These are phyloP conservation scores for Candida mattraensis DNA, from an alignment of 805 yeast species.

Conservation along the genomic window DNA sequence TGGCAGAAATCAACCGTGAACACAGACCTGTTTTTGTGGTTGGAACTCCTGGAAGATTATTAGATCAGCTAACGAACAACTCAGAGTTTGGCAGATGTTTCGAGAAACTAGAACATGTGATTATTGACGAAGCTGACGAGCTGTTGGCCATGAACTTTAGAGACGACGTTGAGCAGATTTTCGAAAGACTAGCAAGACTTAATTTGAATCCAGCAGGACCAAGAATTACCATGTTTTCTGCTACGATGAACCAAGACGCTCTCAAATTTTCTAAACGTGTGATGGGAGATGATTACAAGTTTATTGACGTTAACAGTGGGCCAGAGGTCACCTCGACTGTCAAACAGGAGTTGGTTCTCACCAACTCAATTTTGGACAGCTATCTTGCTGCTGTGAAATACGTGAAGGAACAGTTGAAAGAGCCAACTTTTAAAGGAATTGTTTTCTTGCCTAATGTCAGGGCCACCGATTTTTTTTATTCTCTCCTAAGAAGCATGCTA, in stretches of 20 bases:
- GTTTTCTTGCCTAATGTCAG: constrained; percentile 79
- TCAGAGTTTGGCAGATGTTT: constrained; percentile 47
- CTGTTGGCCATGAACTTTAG: constrained; percentile 80
- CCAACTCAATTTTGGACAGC: constrained; percentile 56
- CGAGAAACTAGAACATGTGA: constrained; percentile 55
- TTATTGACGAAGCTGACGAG: constrained; percentile 92
- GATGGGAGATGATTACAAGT: constrained; percentile 53
- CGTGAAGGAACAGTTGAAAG: constrained; percentile 37
- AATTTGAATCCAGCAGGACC: constrained; percentile 37
- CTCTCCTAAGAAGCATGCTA: constrained; percentile 33
- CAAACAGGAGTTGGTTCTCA: constrained; percentile 59
- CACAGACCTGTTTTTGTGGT: constrained; percentile 63
- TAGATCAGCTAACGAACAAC: constrained; percentile 55
- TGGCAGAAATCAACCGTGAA: constrained; percentile 26
- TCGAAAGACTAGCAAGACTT: constrained; percentile 41
- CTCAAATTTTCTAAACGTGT: constrained; percentile 59
- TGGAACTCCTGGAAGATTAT: constrained; percentile 87
- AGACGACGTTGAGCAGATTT: constrained; percentile 59
- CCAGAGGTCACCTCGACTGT: constrained; percentile 69
- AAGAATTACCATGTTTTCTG: constrained; percentile 80
- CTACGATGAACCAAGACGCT: constrained; percentile 77
- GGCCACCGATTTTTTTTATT: constrained; percentile 58
- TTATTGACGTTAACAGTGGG: constrained; percentile 76
- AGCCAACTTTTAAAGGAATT: constrained; percentile 66
- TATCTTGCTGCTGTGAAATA: constrained; percentile 57